Evolutionary conservation across 805 yeast species (phyloP).

Genomic region (Schwanniomyces pseudopolymorphus): DNA sequence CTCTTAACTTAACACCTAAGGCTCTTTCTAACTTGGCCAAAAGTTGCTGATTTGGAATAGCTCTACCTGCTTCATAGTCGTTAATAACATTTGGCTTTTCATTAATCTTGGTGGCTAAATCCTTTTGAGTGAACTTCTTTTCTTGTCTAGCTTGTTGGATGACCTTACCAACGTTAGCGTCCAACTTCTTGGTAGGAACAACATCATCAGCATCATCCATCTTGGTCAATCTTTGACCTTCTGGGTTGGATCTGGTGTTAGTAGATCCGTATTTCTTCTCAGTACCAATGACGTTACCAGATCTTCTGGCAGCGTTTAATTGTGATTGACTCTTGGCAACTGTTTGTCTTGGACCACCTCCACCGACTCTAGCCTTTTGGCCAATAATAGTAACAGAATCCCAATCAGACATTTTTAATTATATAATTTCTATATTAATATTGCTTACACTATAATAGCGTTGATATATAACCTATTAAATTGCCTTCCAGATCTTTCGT

Average conservation of each 20-base stretch:
- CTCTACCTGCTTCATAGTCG: conserved; percentile 97
- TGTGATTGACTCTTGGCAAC: conserved; percentile 79
- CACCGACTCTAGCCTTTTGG: conserved; percentile 81
- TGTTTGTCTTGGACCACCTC: conserved; percentile 80
- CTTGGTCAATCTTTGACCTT: conserved; percentile 93
- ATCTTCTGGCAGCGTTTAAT: conserved; percentile 91
- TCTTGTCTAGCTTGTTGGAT: conserved; percentile 84
- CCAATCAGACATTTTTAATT: conserved; percentile 67
- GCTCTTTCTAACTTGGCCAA: conserved; percentile 91
- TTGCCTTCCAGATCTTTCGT: neutral
- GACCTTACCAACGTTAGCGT: conserved; percentile 80
- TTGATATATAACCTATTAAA: neutral
- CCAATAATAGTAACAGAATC: conserved; percentile 89
- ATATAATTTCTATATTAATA: neutral
- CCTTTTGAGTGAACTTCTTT: conserved; percentile 90
- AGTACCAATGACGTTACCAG: conserved; percentile 83
- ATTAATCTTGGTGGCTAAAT: conserved; percentile 89
- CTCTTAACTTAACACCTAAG: conserved; percentile 91
- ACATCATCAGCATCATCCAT: conserved; percentile 93
- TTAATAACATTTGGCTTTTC: conserved; percentile 95
- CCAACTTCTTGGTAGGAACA: conserved; percentile 88
- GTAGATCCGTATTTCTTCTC: conserved; percentile 83
- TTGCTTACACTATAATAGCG: neutral
- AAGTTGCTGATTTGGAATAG: conserved; percentile 93
- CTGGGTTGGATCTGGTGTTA: conserved; percentile 67